phyloP scores from a whole-genome alignment of 495 filamentous ascomycete genomes.

The Podospora anserina region DNA sequence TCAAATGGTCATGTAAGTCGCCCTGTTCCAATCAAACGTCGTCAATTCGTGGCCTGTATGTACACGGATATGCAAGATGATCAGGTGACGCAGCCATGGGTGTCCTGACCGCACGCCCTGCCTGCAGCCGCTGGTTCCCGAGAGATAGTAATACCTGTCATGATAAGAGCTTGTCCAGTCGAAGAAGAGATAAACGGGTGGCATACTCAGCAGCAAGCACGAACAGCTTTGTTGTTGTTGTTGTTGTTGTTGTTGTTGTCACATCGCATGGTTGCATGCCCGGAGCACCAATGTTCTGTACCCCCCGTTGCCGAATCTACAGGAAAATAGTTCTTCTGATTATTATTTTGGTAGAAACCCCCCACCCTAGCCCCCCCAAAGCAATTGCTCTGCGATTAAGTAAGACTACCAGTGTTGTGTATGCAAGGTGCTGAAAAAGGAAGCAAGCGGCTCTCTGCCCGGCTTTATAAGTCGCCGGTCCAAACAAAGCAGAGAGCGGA shows the following conservation, averaged over 20 bases:
- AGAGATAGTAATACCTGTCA: slow-evolving; percentile 9
- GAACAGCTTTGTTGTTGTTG: background rate
- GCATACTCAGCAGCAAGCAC: slow-evolving; percentile 9
- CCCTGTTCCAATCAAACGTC: slow-evolving; percentile 6
- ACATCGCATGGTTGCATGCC: slow-evolving; percentile 2
- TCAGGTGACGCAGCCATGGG: slow-evolving; percentile 32
- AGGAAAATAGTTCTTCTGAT: background rate
- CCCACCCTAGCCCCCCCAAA: slow-evolving; percentile 8
- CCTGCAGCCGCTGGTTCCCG: background rate
- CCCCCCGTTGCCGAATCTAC: background rate
- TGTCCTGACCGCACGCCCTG: slow-evolving; percentile 1
- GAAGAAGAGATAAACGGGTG: slow-evolving; percentile 10
- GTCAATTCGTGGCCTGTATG: slow-evolving; percentile 12
- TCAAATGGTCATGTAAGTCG: slow-evolving; percentile 1
- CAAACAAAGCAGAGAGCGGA: slow-evolving; percentile 23
- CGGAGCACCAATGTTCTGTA: background rate
- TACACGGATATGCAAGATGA: slow-evolving; percentile 27
- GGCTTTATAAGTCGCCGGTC: slow-evolving; percentile 23
- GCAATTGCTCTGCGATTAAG: slow-evolving; percentile 12
- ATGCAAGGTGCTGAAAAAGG: slow-evolving; percentile 30
- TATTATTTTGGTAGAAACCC: background rate
- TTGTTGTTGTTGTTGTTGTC: slow-evolving; percentile 4
- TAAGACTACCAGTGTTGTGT: slow-evolving; percentile 7
- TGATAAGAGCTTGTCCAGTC: slow-evolving; percentile 17
- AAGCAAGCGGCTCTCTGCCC: slow-evolving; percentile 26